Base-by-base conservation (phyloP, 192 early-diverging fungal genomes). In the Backusella psychrophila region DNA sequence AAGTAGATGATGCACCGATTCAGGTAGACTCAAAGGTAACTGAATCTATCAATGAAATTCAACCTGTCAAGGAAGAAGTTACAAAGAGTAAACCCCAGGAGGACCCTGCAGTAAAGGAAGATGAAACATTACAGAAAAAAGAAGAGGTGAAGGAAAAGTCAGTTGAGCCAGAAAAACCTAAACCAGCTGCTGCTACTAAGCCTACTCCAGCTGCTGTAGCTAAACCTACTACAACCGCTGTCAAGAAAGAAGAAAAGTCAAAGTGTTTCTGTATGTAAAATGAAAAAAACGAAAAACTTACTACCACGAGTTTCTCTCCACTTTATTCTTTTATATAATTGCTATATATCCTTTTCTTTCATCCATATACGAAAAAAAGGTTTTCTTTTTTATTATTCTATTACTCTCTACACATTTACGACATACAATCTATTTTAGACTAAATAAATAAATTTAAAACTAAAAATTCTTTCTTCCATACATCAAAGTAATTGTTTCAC, bases 231-330 rank as follows among this genome's bases (percentile, higher is more conserved):
- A 6, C 31, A 36, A 12, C 31, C 11, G 31, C 29, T 14, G 23
- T 38, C 21, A 38, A 69, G 23, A 38, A 38, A 12, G 35, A 69
- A 41, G 68, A 69, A 41, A 23, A 69, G 23, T 63, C 56, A 29
- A 63, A 63, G 23, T 63, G 56, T 14, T 63, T 63, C 56, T 63
- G 56, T 29, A 63, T 63, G 56, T 63, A 63, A 63, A 63, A 63
- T 11, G 38, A 63, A 63, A 26, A 26, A 53, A 53, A 6, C 2
- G 46, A 49, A 49, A n/a, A 49, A 49, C 19, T n/a, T 49, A 49
- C 17, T 49, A n/a, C 46, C 46, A 49, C 6, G 46, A 49, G 46
- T 49, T 21, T 49, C 1, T 49, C 46, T n/a, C 46, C 17, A 19
- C 19, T 49, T n/a, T 49, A 19, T 19, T 39, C 11, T 39, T 49